These are phyloP conservation scores for Eimeria falciformis DNA, from an alignment of 169 alveolate genomes.

Conservation along the genomic window DNA sequence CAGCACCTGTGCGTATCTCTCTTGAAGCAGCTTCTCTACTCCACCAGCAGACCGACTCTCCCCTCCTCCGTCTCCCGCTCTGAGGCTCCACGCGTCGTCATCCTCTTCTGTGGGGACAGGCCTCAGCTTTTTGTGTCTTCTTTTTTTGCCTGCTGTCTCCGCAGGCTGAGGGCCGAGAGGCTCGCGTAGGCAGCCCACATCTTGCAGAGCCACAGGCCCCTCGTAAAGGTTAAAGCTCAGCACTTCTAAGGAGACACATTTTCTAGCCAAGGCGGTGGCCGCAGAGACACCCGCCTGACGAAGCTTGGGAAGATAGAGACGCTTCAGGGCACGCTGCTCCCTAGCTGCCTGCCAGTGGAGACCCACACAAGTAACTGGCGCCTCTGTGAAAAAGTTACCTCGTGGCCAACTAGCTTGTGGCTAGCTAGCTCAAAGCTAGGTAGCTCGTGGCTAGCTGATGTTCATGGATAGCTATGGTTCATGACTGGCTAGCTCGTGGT, in stretches of 20 bases:
- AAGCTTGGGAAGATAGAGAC: background rate
- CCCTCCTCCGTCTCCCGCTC: no score
- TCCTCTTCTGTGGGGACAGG: conserved; percentile 2
- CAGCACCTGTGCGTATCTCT: background rate
- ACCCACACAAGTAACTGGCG: background rate
- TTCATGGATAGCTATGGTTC: background rate
- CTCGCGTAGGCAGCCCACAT: background rate
- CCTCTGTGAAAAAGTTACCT: background rate
- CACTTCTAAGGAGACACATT: background rate
- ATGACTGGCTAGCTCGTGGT: background rate
- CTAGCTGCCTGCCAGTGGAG: background rate
- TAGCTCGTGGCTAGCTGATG: background rate
- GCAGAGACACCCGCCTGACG: conserved; percentile 17
- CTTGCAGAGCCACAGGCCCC: background rate
- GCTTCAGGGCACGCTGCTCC: background rate
- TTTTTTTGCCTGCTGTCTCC: background rate
- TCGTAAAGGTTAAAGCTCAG: background rate
- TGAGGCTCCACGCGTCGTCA: conserved; percentile 4
- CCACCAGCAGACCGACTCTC: background rate
- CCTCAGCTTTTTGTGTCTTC: background rate
- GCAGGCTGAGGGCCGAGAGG: background rate
- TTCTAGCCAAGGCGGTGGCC: background rate
- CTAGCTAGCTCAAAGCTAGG: background rate
- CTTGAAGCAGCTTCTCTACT: background rate
- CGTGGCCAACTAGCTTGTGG: background rate